A percentile compares a stretch with the other conserved stretches of the same genome.
Evolutionary conservation across 2,329 filamentous ascomycete species (phyloP).

Genomic region (Exophiala phaeomuriformis): DNA sequence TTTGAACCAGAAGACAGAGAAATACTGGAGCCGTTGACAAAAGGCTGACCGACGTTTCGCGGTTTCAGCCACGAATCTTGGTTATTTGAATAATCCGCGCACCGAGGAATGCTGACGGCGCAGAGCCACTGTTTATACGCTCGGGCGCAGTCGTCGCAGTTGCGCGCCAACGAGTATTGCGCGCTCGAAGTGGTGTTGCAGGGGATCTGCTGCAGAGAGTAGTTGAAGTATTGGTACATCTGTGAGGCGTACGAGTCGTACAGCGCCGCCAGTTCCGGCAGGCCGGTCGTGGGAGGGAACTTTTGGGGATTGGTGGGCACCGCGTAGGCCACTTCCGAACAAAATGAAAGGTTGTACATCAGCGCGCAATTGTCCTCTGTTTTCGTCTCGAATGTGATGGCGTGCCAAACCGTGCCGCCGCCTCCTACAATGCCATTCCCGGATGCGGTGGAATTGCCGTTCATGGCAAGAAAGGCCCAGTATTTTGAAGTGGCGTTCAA

Average conservation of each 20-base stretch:
- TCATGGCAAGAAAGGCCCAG: slow-evolving; percentile 61
- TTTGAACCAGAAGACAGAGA: slow-evolving; percentile 25
- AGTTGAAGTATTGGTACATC: slow-evolving; percentile 71
- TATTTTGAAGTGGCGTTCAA: slow-evolving; percentile 68
- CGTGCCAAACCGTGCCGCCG: slow-evolving; percentile 68
- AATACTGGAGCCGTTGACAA: slow-evolving; percentile 60
- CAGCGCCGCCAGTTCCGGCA: slow-evolving; percentile 55
- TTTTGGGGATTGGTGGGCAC: slow-evolving; percentile 69
- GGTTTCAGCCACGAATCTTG: slow-evolving; percentile 50
- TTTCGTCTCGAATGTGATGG: slow-evolving; percentile 71
- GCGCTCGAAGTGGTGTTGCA: slow-evolving; percentile 70
- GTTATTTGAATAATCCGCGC: slow-evolving; percentile 66
- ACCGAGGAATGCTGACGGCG: slow-evolving; percentile 84
- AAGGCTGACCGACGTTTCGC: slow-evolving; percentile 64
- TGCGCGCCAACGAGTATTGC: slow-evolving; percentile 71
- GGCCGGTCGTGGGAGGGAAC: slow-evolving; percentile 46
- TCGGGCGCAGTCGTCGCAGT: slow-evolving; percentile 64
- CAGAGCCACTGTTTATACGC: slow-evolving; percentile 96
- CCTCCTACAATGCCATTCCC: slow-evolving; percentile 54
- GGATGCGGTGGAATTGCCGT: slow-evolving; percentile 49
- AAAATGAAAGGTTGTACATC: slow-evolving; percentile 81
- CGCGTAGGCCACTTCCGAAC: slow-evolving; percentile 79
- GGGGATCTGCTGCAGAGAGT: slow-evolving; percentile 72
- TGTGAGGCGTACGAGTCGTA: slow-evolving; percentile 69
- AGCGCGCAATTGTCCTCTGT: slow-evolving; percentile 74